These are phyloP conservation scores for Dactylellina sp. DNA, from an alignment of 2,329 filamentous ascomycete species.

Conservation along the genomic window DNA sequence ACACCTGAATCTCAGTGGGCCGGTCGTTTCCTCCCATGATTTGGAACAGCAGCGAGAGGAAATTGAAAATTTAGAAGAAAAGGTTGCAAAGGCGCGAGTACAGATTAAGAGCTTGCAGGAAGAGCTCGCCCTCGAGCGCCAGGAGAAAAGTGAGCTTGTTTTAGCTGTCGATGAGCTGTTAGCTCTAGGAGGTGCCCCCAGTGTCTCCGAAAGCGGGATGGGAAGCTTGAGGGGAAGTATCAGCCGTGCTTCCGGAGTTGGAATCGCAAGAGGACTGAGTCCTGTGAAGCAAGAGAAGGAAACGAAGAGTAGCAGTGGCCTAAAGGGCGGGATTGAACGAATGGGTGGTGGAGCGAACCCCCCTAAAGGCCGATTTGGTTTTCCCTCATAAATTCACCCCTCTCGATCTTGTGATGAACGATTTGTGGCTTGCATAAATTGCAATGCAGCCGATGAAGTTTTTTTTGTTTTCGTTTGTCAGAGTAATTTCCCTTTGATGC, in stretches of 20 bases:
- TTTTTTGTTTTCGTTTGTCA: not conserved
- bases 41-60: constrained; percentile 77
- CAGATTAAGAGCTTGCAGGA: constrained; percentile 78
- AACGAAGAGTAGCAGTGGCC: constrained; percentile 53
- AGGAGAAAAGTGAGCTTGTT: constrained; percentile 86
- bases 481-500: constrained; percentile 11
- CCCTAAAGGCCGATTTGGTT: constrained; percentile 48
- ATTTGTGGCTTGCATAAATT: constrained; percentile 1
- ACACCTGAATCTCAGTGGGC: constrained; percentile 46
- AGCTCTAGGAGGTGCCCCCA: constrained; percentile 70
- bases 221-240: constrained; percentile 62
- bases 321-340: constrained; percentile 59
- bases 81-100: constrained; percentile 64
- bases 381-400: constrained; percentile 22
- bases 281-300: constrained; percentile 53
- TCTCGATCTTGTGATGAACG: not conserved
- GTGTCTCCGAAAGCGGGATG: constrained; percentile 64
- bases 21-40: constrained; percentile 62
- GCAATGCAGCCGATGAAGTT: not conserved
- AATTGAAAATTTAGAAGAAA: constrained; percentile 74
- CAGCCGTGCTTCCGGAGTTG: constrained; percentile 60
- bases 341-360: constrained; percentile 58
- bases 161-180: constrained; percentile 87
- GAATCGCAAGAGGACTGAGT: constrained; percentile 61
- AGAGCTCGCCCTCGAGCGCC: constrained; percentile 78